Evolutionary conservation across 805 yeast genomes (phyloP), one percentile per base, ranked within the genome.

Genomic region (Blastobotrys robertii): DNA sequence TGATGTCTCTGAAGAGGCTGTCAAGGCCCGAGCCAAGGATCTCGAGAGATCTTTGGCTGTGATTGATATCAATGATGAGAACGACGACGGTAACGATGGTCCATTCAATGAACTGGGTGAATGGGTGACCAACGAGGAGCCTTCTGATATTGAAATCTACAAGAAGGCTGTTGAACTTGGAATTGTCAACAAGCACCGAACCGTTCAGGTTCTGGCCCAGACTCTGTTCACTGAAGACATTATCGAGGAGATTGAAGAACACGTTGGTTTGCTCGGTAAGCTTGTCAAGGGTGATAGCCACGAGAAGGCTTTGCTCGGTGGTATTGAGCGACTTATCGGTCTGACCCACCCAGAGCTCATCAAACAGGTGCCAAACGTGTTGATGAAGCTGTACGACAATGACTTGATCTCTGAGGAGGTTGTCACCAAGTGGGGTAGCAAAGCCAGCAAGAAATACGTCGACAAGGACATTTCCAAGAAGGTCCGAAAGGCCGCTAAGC

Each of bases 1-100:
- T 35, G 98, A 90, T 64, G 85, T 88, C 76, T 84, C 95, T 39
- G 92, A 84, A 63, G 97, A 87, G 67, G 97, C 97, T 45, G 85
- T 90, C 51, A 80, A 82, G 60, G 86, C 84, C 37, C 84, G 98
- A 67, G 95, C 95, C 37, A 69, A 77, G 55, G 94, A 84, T 62
- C 72, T 87, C 51, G 94, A 86, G 65, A 44, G 46, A 43, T 46
- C 40, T 14, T 39, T 54, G 34, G 86, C 79, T 16, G 68, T 76
- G 46, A 55, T 67, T 55, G 51, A 63, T 50, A 48, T 60, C 30
- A 55, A 53, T 11, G 63, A 63, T 31, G 67, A 58, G 8, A 65
- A 63, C 47, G 75, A 66, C 38, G 65, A 61, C 39, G 73, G 70
- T 46, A 72, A 66, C 47, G 57, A 62, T 42, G 55, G 69, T 48